These are phyloP conservation scores for Pezicula neosporulosa DNA, from an alignment of 2,329 filamentous ascomycete species.

Conservation along the genomic window DNA sequence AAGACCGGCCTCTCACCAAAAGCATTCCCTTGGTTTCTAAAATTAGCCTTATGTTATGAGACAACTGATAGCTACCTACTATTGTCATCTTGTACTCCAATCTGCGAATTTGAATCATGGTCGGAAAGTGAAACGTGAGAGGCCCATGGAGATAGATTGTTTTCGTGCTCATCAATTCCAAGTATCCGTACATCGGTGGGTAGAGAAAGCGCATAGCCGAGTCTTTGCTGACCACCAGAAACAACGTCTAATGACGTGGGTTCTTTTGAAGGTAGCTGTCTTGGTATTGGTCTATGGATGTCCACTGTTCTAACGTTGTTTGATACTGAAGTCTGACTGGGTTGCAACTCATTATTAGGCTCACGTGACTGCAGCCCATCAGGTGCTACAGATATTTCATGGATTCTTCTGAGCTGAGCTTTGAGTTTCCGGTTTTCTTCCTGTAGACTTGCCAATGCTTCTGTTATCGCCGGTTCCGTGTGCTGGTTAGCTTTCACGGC, in stretches of 20 bases:
- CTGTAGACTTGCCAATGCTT: not conserved
- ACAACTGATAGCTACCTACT: not conserved
- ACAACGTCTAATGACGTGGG: not conserved
- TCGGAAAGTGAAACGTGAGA: not conserved
- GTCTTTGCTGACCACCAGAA: not conserved
- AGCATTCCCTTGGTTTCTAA: not conserved
- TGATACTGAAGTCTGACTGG: not conserved
- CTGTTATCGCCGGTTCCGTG: not conserved
- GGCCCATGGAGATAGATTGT: not conserved
- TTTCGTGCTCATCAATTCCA: not conserved
- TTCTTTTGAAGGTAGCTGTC: too few species aligned
- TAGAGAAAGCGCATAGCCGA: not conserved
- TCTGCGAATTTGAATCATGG: not conserved
- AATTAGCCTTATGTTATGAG: not conserved
- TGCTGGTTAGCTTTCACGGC: not conserved
- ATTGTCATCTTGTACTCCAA: not conserved
- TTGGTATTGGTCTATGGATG: too few species aligned
- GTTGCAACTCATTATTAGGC: not conserved
- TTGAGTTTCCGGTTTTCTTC: not conserved
- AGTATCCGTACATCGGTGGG: not conserved
- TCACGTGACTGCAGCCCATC: not conserved
- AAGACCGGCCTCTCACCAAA: not conserved
- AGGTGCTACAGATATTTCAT: not conserved
- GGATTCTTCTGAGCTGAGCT: not conserved
- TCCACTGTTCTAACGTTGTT: not conserved